Percentiles rank a stretch among this genome's conserved stretches.
Conservation (phyloP, 352 stramenopile genomes). For the Pythium utonaiense region DNA sequence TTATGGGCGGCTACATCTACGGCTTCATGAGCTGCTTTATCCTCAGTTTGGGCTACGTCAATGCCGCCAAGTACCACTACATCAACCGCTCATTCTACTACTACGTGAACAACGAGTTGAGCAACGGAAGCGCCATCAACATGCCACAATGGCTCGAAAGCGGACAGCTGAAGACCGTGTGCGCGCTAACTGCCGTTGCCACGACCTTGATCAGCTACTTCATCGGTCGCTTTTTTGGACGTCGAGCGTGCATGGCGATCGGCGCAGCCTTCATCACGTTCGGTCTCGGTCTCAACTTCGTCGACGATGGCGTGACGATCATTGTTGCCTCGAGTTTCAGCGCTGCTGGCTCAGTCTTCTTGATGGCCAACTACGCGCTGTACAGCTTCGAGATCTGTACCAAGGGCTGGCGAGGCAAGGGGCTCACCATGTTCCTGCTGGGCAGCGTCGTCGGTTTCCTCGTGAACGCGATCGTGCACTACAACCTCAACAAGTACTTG, state of each 20-base stretch:
- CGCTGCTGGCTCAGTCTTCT: constrained; percentile 53
- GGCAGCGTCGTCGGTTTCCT: constrained; percentile 69
- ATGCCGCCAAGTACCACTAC: constrained; percentile 63
- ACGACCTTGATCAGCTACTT: constrained; percentile 47
- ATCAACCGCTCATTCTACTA: constrained; percentile 77
- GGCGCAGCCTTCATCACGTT: constrained; percentile 45
- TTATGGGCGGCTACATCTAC: constrained; percentile 74
- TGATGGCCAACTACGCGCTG: constrained; percentile 72
- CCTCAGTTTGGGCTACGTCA: constrained; percentile 69
- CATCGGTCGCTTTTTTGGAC: constrained; percentile 55
- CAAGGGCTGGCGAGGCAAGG: constrained; percentile 85
- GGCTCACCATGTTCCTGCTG: constrained; percentile 75
- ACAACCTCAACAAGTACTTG: constrained; percentile 35
- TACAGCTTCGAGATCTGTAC: constrained; percentile 87
- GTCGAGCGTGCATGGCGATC: constrained; percentile 56
- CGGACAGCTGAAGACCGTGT: constrained; percentile 54
- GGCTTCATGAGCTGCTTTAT: constrained; percentile 75
- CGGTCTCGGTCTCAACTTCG: constrained; percentile 58
- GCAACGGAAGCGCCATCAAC: constrained; percentile 27
- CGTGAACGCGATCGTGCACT: constrained; percentile 55
- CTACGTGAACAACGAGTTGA: constrained; percentile 44
- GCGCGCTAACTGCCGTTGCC: constrained; percentile 46
- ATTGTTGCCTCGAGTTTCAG: constrained; percentile 50
- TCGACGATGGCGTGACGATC: constrained; percentile 47
- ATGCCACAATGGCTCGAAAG: constrained; percentile 50